Base-by-base conservation (phyloP, 1,284 basidiomycete species). In the Cutaneotrichosporon dermatis region DNA sequence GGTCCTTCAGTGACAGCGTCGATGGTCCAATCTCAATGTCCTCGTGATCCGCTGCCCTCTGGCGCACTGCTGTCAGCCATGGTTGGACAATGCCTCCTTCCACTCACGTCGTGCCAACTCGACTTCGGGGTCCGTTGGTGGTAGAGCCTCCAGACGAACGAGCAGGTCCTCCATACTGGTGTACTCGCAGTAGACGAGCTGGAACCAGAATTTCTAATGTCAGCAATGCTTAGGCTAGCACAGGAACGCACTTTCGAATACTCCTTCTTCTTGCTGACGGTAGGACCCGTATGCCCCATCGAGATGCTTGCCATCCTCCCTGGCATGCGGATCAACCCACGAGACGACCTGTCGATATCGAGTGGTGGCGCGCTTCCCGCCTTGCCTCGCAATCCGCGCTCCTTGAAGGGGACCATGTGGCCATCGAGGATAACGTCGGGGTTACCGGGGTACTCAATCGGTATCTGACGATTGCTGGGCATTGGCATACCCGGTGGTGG, bases 311-410 rank as follows among this genome's bases (percentile, higher is more conserved):
- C 92, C 59, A 80, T 76, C 34, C 82, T 77, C 15, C 75, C 78
- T 0, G 80, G 76, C 45, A 74, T 76, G 35, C 82, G 74, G 58
- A 83, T 80, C 6, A 87, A 77, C 53, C 82, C 65, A 7, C 63
- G 63, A 1, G 60, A 53, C n/a, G 62, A 72, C 73, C 84, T 86
- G 42, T 84, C 84, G 42, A 97, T 77, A 72, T 95, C 88, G 9
- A 92, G 88, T 1, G 93, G 93, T 15, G 93, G 92, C 1, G 93
- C 90, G 54, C 91, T 96, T 0, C 93, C 93, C n/a, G 92, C 88
- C 71, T 92, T 95, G 78, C 96, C 96, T 82, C 96, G 94, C 69
- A 97, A 79, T 2, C 94, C 94, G 72, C 92, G 91, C 66, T 92
- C 79, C 74, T 89, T 94, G 54, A 89, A 90, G 10, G 80, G 80